These are phyloP conservation scores for Brasenia schreberi DNA, from an alignment of 164 flowering plant species.

Conservation along the genomic window DNA sequence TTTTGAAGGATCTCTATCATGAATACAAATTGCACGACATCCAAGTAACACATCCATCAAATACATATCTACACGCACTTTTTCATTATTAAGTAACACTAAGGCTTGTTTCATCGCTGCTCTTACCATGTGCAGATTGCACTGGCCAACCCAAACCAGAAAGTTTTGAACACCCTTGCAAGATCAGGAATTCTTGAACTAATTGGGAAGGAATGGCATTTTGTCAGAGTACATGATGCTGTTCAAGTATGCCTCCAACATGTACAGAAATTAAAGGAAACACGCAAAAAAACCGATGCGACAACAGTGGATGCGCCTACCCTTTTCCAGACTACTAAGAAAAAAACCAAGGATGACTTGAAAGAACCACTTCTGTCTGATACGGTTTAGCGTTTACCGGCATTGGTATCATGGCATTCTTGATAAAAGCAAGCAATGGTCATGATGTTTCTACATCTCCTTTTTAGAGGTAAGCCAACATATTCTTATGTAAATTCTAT, in stretches of 20 bases:
- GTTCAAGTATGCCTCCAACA: slow-evolving; percentile 94
- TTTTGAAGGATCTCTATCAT: slow-evolving; percentile 75
- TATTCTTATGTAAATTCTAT: neutral
- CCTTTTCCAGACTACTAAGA: slow-evolving; percentile 26
- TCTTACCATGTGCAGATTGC: slow-evolving; percentile 42
- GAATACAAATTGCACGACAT: slow-evolving; percentile 77
- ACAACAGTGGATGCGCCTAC: slow-evolving; percentile 12
- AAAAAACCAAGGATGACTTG: slow-evolving; percentile 23
- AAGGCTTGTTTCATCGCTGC: neutral
- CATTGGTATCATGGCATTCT: neutral
- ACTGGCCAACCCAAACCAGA: slow-evolving; percentile 81
- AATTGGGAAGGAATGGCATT: slow-evolving; percentile 94
- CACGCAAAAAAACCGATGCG: slow-evolving; percentile 14
- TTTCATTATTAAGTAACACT: neutral
- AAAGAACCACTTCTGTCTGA: neutral
- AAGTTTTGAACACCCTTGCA: slow-evolving; percentile 58
- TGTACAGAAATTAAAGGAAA: slow-evolving; percentile 37
- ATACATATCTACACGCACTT: neutral
- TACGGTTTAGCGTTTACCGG: neutral
- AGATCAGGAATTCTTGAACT: slow-evolving; percentile 59
- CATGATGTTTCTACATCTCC: neutral
- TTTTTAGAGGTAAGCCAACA: neutral
- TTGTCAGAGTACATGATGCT: slow-evolving; percentile 94
- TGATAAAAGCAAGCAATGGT: neutral
- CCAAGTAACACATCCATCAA: slow-evolving; percentile 34